Evolutionary conservation across 352 stramenopile genomes (phyloP).

Genomic region (Phytophthora europaea): DNA sequence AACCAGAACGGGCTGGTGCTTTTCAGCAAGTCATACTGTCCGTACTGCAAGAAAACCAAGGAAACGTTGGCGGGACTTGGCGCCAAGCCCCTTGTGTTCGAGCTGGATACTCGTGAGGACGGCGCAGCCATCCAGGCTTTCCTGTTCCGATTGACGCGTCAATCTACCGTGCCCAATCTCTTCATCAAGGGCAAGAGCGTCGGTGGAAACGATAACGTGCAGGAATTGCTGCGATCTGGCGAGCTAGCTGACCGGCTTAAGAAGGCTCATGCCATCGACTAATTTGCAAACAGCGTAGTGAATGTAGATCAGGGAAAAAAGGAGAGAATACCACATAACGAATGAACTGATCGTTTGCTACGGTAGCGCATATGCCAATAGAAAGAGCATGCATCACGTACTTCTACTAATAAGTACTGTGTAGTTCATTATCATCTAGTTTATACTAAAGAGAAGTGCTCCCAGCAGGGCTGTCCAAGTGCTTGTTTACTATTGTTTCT

Average conservation of each 20-base stretch:
- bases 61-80: constrained; percentile 67
- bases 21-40: constrained; percentile 90
- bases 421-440: constrained; percentile 11
- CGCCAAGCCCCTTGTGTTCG: constrained; percentile 75
- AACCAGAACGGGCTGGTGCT: constrained; percentile 78
- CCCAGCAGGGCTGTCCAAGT: not conserved
- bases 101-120: constrained; percentile 87
- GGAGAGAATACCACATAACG: constrained; percentile 5
- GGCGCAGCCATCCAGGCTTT: constrained; percentile 93
- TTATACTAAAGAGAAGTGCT: constrained; percentile 4
- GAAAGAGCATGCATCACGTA: not conserved
- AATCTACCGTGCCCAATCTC: constrained; percentile 98
- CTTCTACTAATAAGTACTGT: not conserved
- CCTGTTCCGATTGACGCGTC: constrained; percentile 93
- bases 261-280: constrained; percentile 64
- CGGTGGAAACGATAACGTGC: constrained; percentile 96
- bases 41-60: constrained; percentile 91
- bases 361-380: not conserved
- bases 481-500: not conserved
- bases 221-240: constrained; percentile 85
- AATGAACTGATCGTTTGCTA: constrained; percentile 26
- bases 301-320: constrained; percentile 9
- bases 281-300: constrained; percentile 14
- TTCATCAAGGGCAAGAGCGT: constrained; percentile 97
- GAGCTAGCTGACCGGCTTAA: constrained; percentile 93